Evolutionary conservation across 2,329 filamentous ascomycete species (phyloP).

Genomic region (Cryphonectria radicalis): DNA sequence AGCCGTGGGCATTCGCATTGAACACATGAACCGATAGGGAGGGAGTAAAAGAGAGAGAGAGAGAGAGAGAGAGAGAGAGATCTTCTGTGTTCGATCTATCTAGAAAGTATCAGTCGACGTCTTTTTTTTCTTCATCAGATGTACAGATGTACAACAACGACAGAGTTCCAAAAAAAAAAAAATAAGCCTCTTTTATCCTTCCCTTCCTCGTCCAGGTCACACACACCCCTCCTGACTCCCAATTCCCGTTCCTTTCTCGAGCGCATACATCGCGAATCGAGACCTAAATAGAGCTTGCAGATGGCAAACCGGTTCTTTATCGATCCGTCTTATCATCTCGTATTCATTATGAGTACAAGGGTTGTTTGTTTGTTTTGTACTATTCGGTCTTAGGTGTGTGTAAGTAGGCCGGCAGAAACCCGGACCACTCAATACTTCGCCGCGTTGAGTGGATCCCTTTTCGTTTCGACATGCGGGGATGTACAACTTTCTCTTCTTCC

Average conservation of each 20-base stretch:
- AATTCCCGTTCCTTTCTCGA: background rate
- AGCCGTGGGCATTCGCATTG: slow-evolving; percentile 82
- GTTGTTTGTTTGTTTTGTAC: background rate
- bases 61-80: background rate
- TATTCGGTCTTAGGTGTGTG: background rate
- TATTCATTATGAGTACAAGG: background rate
- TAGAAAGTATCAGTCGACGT: background rate
- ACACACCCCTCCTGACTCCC: background rate
- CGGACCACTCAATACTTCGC: background rate
- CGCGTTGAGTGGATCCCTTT: background rate
- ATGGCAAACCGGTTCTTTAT: background rate
- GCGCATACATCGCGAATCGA: background rate
- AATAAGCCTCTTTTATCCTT: background rate
- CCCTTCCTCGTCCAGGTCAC: background rate
- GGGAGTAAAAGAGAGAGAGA: background rate
- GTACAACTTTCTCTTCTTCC: background rate
- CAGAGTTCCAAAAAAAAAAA: background rate
- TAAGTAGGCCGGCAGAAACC: background rate
- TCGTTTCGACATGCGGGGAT: background rate
- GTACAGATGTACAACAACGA: background rate
- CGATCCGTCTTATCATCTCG: background rate
- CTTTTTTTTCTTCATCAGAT: background rate
- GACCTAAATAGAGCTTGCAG: background rate
- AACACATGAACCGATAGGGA: slow-evolving; percentile 37
- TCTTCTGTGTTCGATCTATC: background rate